These are phyloP conservation scores for Hyaloscypha hepaticicola DNA, from an alignment of 495 filamentous ascomycete species.

Conservation along the genomic window DNA sequence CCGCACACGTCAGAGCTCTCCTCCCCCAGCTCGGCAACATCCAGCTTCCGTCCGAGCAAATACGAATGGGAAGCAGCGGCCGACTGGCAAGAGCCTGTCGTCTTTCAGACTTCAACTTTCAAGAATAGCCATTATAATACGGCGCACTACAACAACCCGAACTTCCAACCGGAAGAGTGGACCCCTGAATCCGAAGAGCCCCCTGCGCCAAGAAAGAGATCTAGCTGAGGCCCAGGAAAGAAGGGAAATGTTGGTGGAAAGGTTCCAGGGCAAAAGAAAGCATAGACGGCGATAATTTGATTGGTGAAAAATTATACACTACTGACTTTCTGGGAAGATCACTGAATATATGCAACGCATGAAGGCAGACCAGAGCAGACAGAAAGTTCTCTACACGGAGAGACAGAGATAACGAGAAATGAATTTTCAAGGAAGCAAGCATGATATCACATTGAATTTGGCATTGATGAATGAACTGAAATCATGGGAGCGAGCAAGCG, in stretches of 20 bases:
- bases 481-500: slow-evolving; percentile 5
- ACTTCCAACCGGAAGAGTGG: slow-evolving; percentile 75
- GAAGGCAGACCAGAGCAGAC: not conserved
- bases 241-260: slow-evolving; percentile 1
- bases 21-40: slow-evolving; percentile 22
- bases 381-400: not conserved
- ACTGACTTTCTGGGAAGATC: not conserved
- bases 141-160: slow-evolving; percentile 78
- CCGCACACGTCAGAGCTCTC: slow-evolving; percentile 16
- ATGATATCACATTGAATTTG: not conserved
- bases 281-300: not conserved
- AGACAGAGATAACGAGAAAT: not conserved
- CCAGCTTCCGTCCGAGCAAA: slow-evolving; percentile 36
- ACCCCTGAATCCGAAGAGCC: slow-evolving; percentile 30
- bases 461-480: slow-evolving; percentile 1
- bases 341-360: not conserved
- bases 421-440: not conserved
- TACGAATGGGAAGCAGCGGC: slow-evolving; percentile 41
- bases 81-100: slow-evolving; percentile 47
- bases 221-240: slow-evolving; percentile 17
- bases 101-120: slow-evolving; percentile 53
- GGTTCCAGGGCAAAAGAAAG: not conserved
- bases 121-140: slow-evolving; percentile 73
- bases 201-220: slow-evolving; percentile 16
- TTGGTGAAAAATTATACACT: not conserved